Evolutionary conservation across 78 protist genomes (phyloP).

Genomic region (Goniomonas avonlea): DNA sequence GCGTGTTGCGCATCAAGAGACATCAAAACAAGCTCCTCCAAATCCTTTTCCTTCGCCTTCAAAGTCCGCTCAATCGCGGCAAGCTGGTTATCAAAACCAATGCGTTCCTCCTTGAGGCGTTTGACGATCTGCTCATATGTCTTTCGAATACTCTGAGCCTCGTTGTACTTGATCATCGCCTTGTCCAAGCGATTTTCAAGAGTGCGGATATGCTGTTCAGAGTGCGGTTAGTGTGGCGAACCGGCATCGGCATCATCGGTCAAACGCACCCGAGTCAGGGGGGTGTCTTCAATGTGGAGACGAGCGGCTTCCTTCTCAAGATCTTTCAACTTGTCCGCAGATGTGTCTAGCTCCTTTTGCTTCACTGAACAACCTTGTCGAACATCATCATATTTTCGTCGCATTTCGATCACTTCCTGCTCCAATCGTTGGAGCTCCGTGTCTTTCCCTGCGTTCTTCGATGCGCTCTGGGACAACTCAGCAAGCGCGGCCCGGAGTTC

Average conservation of each 20-base stretch:
- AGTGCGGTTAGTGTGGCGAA: neutral
- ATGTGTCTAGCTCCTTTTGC: neutral
- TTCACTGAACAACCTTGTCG: neutral
- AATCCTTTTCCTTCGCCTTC: constrained; percentile 46
- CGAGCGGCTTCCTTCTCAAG: neutral
- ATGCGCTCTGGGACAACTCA: no score
- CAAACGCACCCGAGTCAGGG: constrained; percentile 14
- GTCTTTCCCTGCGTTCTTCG: constrained; percentile 1
- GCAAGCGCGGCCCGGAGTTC: neutral
- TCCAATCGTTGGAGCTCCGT: neutral
- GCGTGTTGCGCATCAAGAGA: constrained; percentile 55
- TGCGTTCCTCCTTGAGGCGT: constrained; percentile 64
- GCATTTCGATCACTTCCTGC: neutral
- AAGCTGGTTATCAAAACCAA: constrained; percentile 57
- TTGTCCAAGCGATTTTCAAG: constrained; percentile 69
- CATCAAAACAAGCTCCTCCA: constrained; percentile 47
- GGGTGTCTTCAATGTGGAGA: neutral
- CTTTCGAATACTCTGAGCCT: constrained; percentile 54
- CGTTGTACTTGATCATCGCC: constrained; percentile 64
- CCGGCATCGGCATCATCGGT: neutral
- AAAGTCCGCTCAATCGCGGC: constrained; percentile 55
- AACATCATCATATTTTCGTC: constrained; percentile 8
- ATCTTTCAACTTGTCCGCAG: neutral
- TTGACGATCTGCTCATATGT: constrained; percentile 68
- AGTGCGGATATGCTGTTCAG: constrained; percentile 21